These are phyloP conservation scores for Vitis riparia DNA, from an alignment of 164 flowering plant species.

Conservation along the genomic window DNA sequence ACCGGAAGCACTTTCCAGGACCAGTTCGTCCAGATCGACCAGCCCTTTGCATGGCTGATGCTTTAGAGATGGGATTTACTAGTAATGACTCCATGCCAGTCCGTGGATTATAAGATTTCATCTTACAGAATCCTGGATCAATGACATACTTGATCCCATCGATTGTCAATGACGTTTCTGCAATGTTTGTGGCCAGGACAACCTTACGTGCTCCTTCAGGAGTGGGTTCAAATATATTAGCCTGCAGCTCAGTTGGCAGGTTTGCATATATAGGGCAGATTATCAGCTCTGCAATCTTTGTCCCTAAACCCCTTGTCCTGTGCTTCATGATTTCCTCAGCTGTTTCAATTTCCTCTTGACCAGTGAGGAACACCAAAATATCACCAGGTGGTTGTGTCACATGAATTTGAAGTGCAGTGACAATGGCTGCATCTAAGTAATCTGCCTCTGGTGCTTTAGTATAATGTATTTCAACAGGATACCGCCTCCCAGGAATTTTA, in stretches of 20 bases:
- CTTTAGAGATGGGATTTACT: constrained; percentile 85
- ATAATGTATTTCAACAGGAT: constrained; percentile 85
- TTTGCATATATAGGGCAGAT: constrained; percentile 98
- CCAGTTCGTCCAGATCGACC: constrained; percentile 97
- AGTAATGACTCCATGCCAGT: constrained; percentile 94
- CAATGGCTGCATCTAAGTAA: constrained; percentile 94
- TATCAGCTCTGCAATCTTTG: constrained; percentile 88
- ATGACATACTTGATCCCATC: constrained; percentile 93
- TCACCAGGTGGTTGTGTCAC: constrained; percentile 84
- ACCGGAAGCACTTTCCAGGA: constrained; percentile 88
- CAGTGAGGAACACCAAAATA: constrained; percentile 82
- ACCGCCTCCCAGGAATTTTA: constrained; percentile 90
- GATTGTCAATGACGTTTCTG: constrained; percentile 91
- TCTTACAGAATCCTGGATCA: constrained; percentile 91
- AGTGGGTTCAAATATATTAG: constrained; percentile 94
- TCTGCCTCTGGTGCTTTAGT: constrained; percentile 97
- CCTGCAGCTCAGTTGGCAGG: constrained; percentile 91
- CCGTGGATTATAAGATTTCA: constrained; percentile 88
- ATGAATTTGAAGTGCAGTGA: constrained; percentile 87
- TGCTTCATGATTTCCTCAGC: constrained; percentile 90
- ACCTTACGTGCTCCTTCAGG: constrained; percentile 97
- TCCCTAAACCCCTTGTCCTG: constrained; percentile 83
- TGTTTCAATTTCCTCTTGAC: constrained; percentile 95
- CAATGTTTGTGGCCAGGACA: constrained; percentile 89
- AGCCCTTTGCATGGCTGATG: constrained; percentile 91